A percentile compares a stretch with the other conserved stretches of the same genome.
These are phyloP conservation scores for Acer negundo DNA, from an alignment of 345 rosid genomes.

Conservation along the genomic window DNA sequence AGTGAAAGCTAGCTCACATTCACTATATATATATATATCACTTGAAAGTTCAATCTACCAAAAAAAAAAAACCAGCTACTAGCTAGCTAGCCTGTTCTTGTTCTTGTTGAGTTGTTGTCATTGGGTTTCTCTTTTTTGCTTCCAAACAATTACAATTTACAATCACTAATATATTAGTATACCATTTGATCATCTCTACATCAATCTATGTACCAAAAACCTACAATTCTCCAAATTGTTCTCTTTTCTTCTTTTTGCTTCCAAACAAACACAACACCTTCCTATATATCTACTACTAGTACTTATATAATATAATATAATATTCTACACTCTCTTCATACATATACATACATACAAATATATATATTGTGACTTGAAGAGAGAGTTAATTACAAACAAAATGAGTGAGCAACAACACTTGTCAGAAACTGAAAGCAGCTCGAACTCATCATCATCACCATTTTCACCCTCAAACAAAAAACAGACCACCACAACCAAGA, in stretches of 20 bases:
- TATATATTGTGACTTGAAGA: too few relatives aligned
- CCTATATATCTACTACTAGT: background rate
- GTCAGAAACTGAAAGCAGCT: conserved; percentile 43
- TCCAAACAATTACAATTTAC: background rate
- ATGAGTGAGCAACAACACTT: conserved; percentile 34
- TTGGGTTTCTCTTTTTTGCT: conserved; percentile 17
- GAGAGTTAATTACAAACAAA: background rate
- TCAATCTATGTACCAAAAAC: background rate
- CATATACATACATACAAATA: background rate
- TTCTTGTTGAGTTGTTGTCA: conserved; percentile 4
- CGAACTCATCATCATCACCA: conserved; percentile 27
- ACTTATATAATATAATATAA: too few relatives aligned
- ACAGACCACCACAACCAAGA: too few relatives aligned
- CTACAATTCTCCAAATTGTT: background rate
- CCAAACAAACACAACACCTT: background rate
- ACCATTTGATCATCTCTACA: too few relatives aligned
- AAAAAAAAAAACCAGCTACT: background rate
- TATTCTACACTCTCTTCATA: background rate
- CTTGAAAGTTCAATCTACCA: background rate
- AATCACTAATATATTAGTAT: background rate
- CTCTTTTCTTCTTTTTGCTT: conserved; percentile 15
- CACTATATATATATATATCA: background rate
- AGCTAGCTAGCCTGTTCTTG: too few relatives aligned
- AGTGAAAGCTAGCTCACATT: background rate
- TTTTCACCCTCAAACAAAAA: conserved; percentile 14